A percentile compares a stretch with the other conserved stretches of the same genome.
phyloP scores from a whole-genome alignment of 768 basidiomycete genomes.

The Candolleomyces eurysporus region DNA sequence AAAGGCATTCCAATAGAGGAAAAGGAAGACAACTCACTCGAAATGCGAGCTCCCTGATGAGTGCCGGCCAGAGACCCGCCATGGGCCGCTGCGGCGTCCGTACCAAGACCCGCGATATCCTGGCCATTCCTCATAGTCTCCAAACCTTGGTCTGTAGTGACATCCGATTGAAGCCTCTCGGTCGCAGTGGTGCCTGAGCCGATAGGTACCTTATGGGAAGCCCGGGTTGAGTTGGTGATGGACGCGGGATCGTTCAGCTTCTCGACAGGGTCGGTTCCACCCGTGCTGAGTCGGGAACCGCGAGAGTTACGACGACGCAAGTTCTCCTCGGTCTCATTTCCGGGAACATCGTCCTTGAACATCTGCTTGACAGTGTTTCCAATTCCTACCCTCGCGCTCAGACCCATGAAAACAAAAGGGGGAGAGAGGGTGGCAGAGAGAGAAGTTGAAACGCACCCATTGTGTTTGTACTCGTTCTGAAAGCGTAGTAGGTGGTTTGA shows the following conservation, averaged over 20 bases:
- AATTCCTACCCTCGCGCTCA: neutral
- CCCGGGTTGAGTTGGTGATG: neutral
- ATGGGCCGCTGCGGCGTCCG: constrained; percentile 18
- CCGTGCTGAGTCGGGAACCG: neutral
- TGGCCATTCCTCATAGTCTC: constrained; percentile 6
- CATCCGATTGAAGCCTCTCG: constrained; percentile 9
- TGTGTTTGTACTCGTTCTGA: no score
- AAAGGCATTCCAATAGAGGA: neutral
- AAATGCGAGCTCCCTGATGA: constrained; percentile 8
- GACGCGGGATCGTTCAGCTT: neutral
- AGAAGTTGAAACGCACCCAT: no score
- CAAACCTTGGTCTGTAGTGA: constrained; percentile 5
- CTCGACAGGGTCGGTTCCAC: neutral
- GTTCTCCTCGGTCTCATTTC: neutral
- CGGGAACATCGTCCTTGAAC: neutral
- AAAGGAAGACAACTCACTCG: neutral
- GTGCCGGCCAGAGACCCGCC: constrained; percentile 15
- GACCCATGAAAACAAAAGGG: no score
- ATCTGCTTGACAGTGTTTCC: neutral
- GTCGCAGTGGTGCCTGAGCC: constrained; percentile 20
- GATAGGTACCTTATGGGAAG: constrained; percentile 15
- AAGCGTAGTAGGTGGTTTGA: no score
- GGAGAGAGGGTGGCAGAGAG: no score
- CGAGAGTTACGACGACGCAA: neutral
- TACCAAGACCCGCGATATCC: constrained; percentile 17